Evolutionary conservation across 495 filamentous ascomycete genomes (phyloP).

Genomic region (Lasiosphaeria ovina): DNA sequence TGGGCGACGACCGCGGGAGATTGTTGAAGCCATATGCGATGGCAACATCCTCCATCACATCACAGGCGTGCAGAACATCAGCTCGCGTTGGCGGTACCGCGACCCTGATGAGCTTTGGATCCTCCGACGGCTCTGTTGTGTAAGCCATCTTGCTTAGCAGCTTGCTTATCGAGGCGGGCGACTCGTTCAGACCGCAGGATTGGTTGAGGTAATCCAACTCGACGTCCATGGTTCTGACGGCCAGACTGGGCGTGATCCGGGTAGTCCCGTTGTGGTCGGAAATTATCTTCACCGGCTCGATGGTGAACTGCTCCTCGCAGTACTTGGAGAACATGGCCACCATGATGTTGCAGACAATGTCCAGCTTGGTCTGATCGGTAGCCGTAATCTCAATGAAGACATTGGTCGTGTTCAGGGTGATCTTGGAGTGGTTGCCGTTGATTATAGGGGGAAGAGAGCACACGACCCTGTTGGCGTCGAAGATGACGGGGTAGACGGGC

Average conservation of each 20-base stretch:
- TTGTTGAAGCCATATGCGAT: constrained; percentile 97
- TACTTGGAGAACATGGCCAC: constrained; percentile 97
- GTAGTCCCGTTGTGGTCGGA: constrained; percentile 87
- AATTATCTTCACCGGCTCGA: constrained; percentile 88
- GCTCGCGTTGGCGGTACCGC: constrained; percentile 84
- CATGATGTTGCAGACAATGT: constrained; percentile 91
- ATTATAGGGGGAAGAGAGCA: constrained; percentile 97
- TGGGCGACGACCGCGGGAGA: constrained; percentile 78
- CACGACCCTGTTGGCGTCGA: constrained; percentile 80
- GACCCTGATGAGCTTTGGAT: constrained; percentile 69
- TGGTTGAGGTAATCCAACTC: constrained; percentile 90
- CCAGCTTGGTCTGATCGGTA: constrained; percentile 94
- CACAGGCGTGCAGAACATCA: constrained; percentile 92
- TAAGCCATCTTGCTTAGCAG: constrained; percentile 85
- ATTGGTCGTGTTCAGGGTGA: constrained; percentile 82
- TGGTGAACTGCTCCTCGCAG: constrained; percentile 80
- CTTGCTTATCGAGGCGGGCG: constrained; percentile 67
- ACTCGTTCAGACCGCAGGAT: constrained; percentile 77
- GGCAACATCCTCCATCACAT: constrained; percentile 98
- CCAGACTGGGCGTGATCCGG: constrained; percentile 74
- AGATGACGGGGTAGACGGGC: constrained; percentile 94
- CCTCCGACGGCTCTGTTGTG: constrained; percentile 66
- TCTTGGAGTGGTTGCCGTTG: constrained; percentile 95
- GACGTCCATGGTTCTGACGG: constrained; percentile 70
- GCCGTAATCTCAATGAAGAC: constrained; percentile 97